Evolutionary conservation across 2,329 filamentous ascomycete genomes (phyloP), one percentile per base, ranked within the genome.

Genomic region (Podosphaera fusca): DNA sequence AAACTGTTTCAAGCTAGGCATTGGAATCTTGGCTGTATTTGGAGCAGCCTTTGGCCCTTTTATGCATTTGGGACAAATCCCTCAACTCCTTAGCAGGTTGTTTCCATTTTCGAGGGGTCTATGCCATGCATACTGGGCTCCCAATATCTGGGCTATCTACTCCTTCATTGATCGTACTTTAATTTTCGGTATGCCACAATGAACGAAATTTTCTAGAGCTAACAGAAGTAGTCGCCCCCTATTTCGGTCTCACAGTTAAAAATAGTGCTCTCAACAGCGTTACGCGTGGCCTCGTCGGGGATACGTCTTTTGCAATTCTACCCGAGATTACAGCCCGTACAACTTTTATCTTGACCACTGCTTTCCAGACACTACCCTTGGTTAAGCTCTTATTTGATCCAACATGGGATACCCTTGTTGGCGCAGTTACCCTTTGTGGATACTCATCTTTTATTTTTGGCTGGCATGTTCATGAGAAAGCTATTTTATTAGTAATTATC

Each of bases 381-480:
- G 68, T 87, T 61, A 94, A 88, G 69, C 79, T 96, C 45, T 94
- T 95, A 71, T 66, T 79, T 51, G 75, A 77, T 55, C 87, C 88
- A 1, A 87, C 80, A 0, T 95, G 87, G 86, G 85, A 94, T 60
- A 84, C 79, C 57, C 96, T 98, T 67, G 78, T 96, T 47, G 87
- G 87, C 2, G 84, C 87, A 0, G 78, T 95, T 50, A 95, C 90
- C 0, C 79, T 96, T 14, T 96, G 92, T 66, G 92, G 87, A 58
- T 98, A 95, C 67, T 85, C 90, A 0, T 95, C 90, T 0, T 98
- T 98, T 71, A 76, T 98, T 8, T 96, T 96, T 64, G 90, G 92
- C 58, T 98, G 90, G 88, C 92, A 98, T 67, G 92, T 98, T 7
- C 92, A 98, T 65, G 92, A 98, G 68, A 98, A 98, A 70, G 92